A percentile compares a stretch with the other conserved stretches of the same genome.
Conservation (phyloP, 192 early-diverging fungal genomes). For the Backusella tuberculispora region DNA sequence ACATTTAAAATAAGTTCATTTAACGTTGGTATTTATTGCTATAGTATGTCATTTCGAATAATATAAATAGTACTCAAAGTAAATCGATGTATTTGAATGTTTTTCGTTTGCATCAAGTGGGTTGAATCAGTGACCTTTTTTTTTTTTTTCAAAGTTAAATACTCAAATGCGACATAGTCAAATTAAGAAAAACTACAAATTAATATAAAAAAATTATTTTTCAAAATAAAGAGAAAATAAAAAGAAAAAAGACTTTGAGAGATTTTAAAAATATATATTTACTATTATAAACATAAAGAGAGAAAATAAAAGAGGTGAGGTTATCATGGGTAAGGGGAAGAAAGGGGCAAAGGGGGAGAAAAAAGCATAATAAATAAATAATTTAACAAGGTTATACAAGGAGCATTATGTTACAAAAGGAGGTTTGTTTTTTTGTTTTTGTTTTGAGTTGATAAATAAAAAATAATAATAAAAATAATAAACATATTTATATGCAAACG, state of each 20-base stretch:
- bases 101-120: too few relatives aligned
- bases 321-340: constrained; percentile 10
- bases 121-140: too few relatives aligned
- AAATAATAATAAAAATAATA: not conserved
- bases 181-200: not conserved
- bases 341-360: not conserved
- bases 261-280: constrained; percentile 5
- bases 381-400: constrained; percentile 16
- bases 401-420: not conserved
- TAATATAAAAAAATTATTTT: not conserved
- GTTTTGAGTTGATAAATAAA: not conserved
- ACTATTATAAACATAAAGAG: not conserved
- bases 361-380: constrained; percentile 10
- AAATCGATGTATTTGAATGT: too few relatives aligned
- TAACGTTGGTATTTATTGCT: too few relatives aligned
- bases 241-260: not conserved
- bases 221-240: not conserved
- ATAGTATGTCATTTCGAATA: too few relatives aligned
- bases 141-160: too few relatives aligned
- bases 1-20: too few relatives aligned
- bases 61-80: too few relatives aligned
- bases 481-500: constrained; percentile 7
- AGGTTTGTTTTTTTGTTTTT: not conserved
- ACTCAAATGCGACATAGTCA: too few relatives aligned
- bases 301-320: constrained; percentile 10